Evolutionary conservation across 768 basidiomycete genomes (phyloP).

Genomic region (Hygrocybe coccinea): DNA sequence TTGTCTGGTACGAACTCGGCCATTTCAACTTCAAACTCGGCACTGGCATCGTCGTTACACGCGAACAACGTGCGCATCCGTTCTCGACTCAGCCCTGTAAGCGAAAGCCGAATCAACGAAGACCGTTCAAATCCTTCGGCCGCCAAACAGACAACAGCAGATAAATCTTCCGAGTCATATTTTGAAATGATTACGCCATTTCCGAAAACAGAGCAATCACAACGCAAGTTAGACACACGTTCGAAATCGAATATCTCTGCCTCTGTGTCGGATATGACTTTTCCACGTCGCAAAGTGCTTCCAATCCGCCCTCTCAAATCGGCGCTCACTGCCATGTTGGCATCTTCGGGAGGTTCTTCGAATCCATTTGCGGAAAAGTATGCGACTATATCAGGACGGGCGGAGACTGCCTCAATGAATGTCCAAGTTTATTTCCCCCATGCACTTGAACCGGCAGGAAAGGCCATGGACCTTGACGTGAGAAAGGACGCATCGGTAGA

Average conservation of each 20-base stretch:
- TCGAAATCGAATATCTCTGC: conserved; percentile 13
- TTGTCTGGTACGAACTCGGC: conserved; percentile 48
- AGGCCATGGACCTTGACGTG: conserved; percentile 64
- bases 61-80: conserved; percentile 35
- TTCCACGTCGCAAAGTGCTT: conserved; percentile 48
- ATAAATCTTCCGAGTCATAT: conserved; percentile 36
- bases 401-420: conserved; percentile 54
- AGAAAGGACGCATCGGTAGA: conserved; percentile 87
- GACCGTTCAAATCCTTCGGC: conserved; percentile 23
- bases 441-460: conserved; percentile 54
- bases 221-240: conserved; percentile 15
- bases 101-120: conserved; percentile 35
- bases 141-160: conserved; percentile 11
- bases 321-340: conserved; percentile 72
- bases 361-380: conserved; percentile 91
- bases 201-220: conserved; percentile 17
- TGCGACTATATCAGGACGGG: conserved; percentile 76
- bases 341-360: conserved; percentile 55
- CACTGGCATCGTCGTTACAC: conserved; percentile 45
- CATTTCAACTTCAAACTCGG: conserved; percentile 50
- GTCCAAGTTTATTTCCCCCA: conserved; percentile 85
- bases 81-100: conserved; percentile 58
- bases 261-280: conserved; percentile 34
- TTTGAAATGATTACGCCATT: conserved; percentile 55
- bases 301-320: conserved; percentile 49